Percentiles rank a stretch among this genome's conserved stretches.
These are phyloP conservation scores for Talaromyces amestolkiae DNA, from an alignment of 2,329 filamentous ascomycete genomes.

Conservation along the genomic window DNA sequence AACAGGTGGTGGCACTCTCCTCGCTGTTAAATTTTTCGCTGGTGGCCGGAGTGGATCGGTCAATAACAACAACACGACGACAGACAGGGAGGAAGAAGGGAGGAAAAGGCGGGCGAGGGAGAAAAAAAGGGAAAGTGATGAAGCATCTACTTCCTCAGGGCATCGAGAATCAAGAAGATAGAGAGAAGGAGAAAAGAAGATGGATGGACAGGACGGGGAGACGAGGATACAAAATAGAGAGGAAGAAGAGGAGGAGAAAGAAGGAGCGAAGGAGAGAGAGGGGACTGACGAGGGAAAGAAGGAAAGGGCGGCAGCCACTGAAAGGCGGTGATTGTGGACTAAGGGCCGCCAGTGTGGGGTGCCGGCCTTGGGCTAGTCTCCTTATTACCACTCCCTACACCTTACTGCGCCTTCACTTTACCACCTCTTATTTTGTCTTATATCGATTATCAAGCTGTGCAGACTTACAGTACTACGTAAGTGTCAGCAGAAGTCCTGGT, in stretches of 20 bases:
- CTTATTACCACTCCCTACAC: neutral
- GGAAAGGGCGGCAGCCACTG: conserved; percentile 5
- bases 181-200: neutral
- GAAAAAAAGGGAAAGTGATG: neutral
- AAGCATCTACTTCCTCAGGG: neutral
- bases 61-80: neutral
- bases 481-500: neutral
- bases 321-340: conserved; percentile 11
- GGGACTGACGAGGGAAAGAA: neutral
- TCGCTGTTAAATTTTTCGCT: conserved; percentile 7
- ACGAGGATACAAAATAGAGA: neutral
- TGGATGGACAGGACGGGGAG: neutral
- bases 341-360: neutral
- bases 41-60: conserved; percentile 6
- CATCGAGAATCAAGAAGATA: conserved; percentile 4
- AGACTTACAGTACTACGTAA: neutral
- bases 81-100: conserved; percentile 2
- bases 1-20: neutral
- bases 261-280: neutral
- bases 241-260: neutral
- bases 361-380: neutral
- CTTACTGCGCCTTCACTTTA: neutral
- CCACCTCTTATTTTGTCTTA: neutral
- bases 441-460: neutral
- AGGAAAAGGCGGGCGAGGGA: conserved; percentile 1